Evolutionary conservation across 768 basidiomycete genomes (phyloP), one percentile per base, ranked within the genome.

Genomic region (Vararia minispora): DNA sequence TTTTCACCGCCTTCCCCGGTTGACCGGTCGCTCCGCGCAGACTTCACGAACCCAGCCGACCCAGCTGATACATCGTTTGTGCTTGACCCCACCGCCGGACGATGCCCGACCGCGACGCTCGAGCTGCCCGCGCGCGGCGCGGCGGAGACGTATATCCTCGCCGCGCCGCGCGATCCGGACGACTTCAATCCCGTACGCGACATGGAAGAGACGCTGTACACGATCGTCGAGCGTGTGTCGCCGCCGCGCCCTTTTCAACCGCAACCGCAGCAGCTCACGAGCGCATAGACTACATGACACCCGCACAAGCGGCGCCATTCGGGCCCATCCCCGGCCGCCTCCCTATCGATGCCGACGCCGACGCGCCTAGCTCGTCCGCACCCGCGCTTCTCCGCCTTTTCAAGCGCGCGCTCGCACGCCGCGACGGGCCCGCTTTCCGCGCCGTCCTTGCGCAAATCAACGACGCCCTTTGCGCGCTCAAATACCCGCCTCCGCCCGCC

Each of bases 171-270:
- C 51, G 86, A 90, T 64, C 76, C 76, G 48, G 85, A 90, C 49
- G 83, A 88, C 47, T 90, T 88, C 58, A 81, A 84, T 53, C 87
- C 87, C 11, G 79, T 90, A 40, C 70, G 79, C 66, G 82, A 82
- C 52, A 62, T 90, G 24, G 80, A 85, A 60, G 66, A 69, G 43
- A 70, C 78, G 9, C 58, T 90, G 21, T 68, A 77, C 55, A 75
- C 75, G 34, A 86, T 89, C 32, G 59, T 87, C 42, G 72, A 83
- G 58, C 70, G 72, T 53, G n/a, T 23, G 31, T 24, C 17, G 32
- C 17, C 26, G 21, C 11, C 11, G 13, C 28, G 23, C 11, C 6
- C 1, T 16, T 20, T 17, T 21, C 14, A n/a, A n/a, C n/a, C n/a
- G n/a, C n/a, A n/a, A n/a, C n/a, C n/a, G n/a, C n/a, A n/a, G n/a